phyloP scores from a whole-genome alignment of 306 rosid genomes.

The Carpinus fangiana region DNA sequence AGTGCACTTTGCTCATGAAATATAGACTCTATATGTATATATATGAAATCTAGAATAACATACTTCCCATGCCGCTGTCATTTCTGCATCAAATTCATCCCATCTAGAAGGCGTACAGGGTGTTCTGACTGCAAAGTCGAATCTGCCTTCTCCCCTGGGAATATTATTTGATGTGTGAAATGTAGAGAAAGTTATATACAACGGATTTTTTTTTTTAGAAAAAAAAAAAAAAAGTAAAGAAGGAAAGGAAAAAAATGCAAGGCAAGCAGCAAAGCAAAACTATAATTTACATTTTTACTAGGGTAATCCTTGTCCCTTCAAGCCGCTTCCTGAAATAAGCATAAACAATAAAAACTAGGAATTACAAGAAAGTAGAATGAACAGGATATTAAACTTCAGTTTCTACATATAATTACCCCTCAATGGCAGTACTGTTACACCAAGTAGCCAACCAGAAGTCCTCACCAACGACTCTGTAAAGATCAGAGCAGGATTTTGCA shows the following conservation, averaged over 20 bases:
- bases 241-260: conserved; percentile 17
- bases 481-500: conserved; percentile 89
- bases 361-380: conserved; percentile 22
- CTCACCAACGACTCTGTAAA: conserved; percentile 73
- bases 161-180: conserved; percentile 19
- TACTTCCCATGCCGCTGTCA: conserved; percentile 95
- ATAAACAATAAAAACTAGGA: conserved; percentile 36
- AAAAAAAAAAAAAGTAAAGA: background rate
- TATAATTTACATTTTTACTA: conserved; percentile 62
- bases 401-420: conserved; percentile 57
- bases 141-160: conserved; percentile 74
- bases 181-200: background rate
- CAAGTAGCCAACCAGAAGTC: conserved; percentile 94
- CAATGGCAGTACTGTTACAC: conserved; percentile 88
- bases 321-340: conserved; percentile 81
- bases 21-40: too few relatives aligned
- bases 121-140: conserved; percentile 88
- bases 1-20: too few relatives aligned
- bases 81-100: conserved; percentile 90
- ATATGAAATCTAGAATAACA: conserved; percentile 26
- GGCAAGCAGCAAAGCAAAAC: conserved; percentile 27
- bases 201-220: background rate
- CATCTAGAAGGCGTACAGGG: conserved; percentile 90
- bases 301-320: conserved; percentile 91
- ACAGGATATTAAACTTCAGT: conserved; percentile 14